Evolutionary conservation across 225 moss, liverwort and hornwort species (phyloP).

Genomic region (Bryum argenteum): DNA sequence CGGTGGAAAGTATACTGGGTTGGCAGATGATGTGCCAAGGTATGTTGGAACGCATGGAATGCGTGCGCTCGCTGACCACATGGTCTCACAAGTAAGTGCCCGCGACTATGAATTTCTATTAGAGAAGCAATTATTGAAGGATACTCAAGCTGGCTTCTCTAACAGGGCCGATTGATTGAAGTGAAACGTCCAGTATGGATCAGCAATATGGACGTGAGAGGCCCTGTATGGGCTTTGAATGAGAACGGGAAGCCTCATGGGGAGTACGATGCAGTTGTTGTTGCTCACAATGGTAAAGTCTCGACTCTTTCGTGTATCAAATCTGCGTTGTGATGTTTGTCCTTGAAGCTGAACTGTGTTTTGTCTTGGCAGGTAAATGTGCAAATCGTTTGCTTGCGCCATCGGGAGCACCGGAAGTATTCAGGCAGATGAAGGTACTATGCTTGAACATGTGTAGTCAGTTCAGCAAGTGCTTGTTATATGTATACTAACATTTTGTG

Average conservation of each 20-base stretch:
- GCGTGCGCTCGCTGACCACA: conserved; percentile 85
- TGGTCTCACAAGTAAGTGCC: conserved; percentile 78
- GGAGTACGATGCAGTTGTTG: conserved; percentile 81
- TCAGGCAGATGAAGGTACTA: conserved; percentile 87
- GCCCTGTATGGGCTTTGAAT: conserved; percentile 72
- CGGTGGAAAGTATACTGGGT: conserved; percentile 73
- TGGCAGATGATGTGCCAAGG: conserved; percentile 61
- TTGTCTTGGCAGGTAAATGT: conserved; percentile 72
- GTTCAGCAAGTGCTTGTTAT: not conserved
- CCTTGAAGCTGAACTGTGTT: conserved; percentile 16
- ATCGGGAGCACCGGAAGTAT: conserved; percentile 73
- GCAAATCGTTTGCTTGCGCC: conserved; percentile 93
- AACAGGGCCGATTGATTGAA: conserved; percentile 67
- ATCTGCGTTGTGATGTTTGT: not conserved
- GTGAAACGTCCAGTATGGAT: conserved; percentile 96
- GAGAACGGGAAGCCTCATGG: conserved; percentile 83
- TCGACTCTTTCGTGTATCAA: not conserved
- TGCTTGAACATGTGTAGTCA: conserved; percentile 11
- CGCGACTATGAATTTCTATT: too few relatives aligned
- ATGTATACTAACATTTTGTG: conserved; percentile 25
- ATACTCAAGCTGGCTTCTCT: not conserved
- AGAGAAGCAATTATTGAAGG: too few relatives aligned
- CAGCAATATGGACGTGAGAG: conserved; percentile 74
- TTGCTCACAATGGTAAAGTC: conserved; percentile 86
- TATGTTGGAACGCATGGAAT: conserved; percentile 93